Base-by-base conservation (phyloP, 768 basidiomycete genomes). In the Boletus subcaerulescens region DNA sequence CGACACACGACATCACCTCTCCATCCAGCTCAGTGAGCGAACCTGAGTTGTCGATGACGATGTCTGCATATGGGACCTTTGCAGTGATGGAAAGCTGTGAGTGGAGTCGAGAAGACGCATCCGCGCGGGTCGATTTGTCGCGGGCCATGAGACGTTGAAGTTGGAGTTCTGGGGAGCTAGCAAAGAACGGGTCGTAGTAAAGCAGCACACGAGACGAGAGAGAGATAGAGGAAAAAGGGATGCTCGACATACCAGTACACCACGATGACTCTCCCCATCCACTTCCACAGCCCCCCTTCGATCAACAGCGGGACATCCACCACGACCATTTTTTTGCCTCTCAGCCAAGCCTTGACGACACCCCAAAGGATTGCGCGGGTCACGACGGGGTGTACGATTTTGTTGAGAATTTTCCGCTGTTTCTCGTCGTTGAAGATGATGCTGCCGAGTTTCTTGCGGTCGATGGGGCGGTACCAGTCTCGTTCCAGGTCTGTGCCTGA, bases 221-320 rank as follows among this genome's bases (percentile, higher is more conserved):
- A 33, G 32, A 11, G 32, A 33, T 0, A 33, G 11, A 10, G 11
- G 32, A 13, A 10, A 17, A 24, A 45, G 18, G 22, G 18, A 73
- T 7, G 8, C 13, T 4, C 2, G 15, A 55, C 81, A 47, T 50
- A 97, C 96, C 95, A 97, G 66, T 93, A 95, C 6, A 97, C 94
- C 11, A 99, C 86, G 4, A 94, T 78, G 22, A 98, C 85, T 58
- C 81, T 80, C 4, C 87, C 93, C 43, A 94, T 87, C 79, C 82
- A 88, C 64, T 80, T 83, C 83, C 87, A 93, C 36, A 98, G 66
- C 3, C 87, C 87, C 1, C 89, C 85, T 68, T 99, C 97, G 53
- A 99, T 87, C 52, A 99, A 75, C 48, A 98, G 73, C 32, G 97
- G 97, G 6, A 97, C 90, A 69, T 98, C 97, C 60, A 98, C 71